Evolutionary conservation across 768 basidiomycete genomes (phyloP).

Genomic region (Tubosaeta sp.): DNA sequence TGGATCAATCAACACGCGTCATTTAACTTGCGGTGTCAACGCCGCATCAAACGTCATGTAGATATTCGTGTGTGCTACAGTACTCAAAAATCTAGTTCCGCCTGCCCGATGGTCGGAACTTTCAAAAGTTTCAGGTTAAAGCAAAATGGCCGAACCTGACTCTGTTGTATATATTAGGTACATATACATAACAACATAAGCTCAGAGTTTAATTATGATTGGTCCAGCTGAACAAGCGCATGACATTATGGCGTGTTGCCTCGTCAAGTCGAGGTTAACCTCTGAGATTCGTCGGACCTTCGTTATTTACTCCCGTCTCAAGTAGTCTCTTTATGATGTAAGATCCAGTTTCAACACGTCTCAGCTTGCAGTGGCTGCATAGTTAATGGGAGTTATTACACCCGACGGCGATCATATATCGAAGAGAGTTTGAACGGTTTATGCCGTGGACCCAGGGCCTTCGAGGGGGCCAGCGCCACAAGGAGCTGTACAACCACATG

Average conservation of each 20-base stretch:
- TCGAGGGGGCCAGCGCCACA: conserved; percentile 9
- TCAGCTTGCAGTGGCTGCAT: not conserved
- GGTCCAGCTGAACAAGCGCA: not conserved
- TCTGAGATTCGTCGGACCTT: not conserved
- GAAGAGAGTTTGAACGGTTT: not conserved
- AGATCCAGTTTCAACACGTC: not conserved
- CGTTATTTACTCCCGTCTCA: not conserved
- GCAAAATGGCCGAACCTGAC: not conserved
- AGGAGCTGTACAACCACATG: conserved; percentile 8
- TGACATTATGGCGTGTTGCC: too few species aligned
- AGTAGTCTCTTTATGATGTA: not conserved
- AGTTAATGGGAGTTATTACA: not conserved
- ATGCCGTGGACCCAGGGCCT: too few species aligned
- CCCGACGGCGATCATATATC: conserved; percentile 11
- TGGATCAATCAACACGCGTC: conserved; percentile 9
- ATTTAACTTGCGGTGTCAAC: not conserved
- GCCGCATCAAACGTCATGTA: conserved; percentile 5
- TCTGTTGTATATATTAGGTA: not conserved
- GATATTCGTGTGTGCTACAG: not conserved
- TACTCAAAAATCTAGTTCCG: not conserved
- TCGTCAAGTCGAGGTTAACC: not conserved
- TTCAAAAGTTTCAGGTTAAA: not conserved
- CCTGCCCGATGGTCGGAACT: not conserved
- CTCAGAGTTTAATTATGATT: not conserved
- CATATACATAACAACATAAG: not conserved